Evolutionary conservation across 768 basidiomycete species (phyloP), one percentile per base, ranked within the genome.

Genomic region (Piloderma croceum): DNA sequence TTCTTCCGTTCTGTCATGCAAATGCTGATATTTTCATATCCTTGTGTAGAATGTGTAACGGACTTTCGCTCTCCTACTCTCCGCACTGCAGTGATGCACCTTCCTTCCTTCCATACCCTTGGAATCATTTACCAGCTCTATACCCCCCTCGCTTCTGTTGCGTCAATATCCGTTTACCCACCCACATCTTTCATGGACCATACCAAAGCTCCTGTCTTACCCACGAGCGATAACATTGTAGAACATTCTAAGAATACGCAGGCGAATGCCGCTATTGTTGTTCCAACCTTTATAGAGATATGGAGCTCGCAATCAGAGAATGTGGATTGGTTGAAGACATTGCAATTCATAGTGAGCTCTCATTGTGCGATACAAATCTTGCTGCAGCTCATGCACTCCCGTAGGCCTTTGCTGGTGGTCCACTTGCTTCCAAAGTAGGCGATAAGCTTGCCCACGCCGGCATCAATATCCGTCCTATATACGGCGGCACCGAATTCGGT

Each of bases 401-500:
- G 19, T 7, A 53, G 52, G 9, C 37, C 4, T 53, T 24, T 20
- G 39, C 12, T 3, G 51, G 51, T 1, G 51, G 51, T 6, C 39
- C 51, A n/a, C 23, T 53, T 15, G 20, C 51, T 4, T 34, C 32
- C 23, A 47, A 38, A 15, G 22, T 39, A 5, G 54, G 54, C 0
- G 40, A 57, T 29, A 33, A 24, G 7, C 37, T 56, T 24, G 46
- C 34, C 17, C 39, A 45, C 9, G 43, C 52, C 24, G 54, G 55
- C 1, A 52, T 56, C 10, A 22, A 9, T 4, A 3, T 57, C n/a
- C 24, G 24, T 5, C 2, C 34, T 5, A 13, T 23, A 12, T 57
- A 57, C 22, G 55, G 55, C n/a, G 49, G 42, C 1, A 53, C 55
- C 6, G 55, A 53, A 31, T 53, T 51, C 7, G 55, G 55, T 7